phyloP scores from a whole-genome alignment of 164 flowering plant genomes.

The Warburgia ugandensis region DNA sequence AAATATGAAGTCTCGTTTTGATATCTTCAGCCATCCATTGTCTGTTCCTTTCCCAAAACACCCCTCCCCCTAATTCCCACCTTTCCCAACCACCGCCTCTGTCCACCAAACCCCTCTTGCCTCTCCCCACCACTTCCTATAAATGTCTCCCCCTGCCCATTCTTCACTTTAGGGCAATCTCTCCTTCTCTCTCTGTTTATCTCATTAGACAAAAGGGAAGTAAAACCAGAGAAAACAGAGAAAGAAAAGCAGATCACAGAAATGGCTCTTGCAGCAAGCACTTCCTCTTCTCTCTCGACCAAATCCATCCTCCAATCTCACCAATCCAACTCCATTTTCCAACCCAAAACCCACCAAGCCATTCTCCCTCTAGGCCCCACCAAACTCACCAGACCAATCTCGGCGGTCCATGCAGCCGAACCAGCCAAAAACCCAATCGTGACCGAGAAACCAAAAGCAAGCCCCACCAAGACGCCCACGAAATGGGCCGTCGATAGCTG shows the following conservation, averaged over 20 bases:
- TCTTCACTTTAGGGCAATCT: background rate
- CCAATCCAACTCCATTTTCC: constrained; percentile 12
- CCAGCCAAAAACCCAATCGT: constrained; percentile 28
- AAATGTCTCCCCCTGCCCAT: background rate
- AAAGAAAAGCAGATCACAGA: background rate
- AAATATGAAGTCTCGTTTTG: too few relatives aligned
- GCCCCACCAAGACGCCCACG: constrained; percentile 11
- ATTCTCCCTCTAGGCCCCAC: constrained; percentile 10
- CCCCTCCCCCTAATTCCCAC: background rate
- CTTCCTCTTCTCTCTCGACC: constrained; percentile 12
- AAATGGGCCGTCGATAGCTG: constrained; percentile 72
- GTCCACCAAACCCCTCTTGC: constrained; percentile 1
- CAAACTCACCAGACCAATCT: constrained; percentile 26
- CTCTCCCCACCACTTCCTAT: constrained; percentile 1
- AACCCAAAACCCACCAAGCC: constrained; percentile 18
- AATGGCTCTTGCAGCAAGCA: constrained; percentile 18
- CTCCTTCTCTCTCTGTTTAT: constrained; percentile 1
- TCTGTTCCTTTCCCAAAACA: background rate
- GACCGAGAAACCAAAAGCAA: constrained; percentile 10
- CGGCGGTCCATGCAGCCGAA: constrained; percentile 60
- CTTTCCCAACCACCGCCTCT: constrained; percentile 2
- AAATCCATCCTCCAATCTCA: constrained; percentile 13
- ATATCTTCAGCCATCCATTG: too few relatives aligned
- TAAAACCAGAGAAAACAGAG: background rate
- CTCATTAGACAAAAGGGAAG: background rate